Conservation (phyloP, 2,329 filamentous ascomycete species). For the Chaetomiaceae sp. region DNA sequence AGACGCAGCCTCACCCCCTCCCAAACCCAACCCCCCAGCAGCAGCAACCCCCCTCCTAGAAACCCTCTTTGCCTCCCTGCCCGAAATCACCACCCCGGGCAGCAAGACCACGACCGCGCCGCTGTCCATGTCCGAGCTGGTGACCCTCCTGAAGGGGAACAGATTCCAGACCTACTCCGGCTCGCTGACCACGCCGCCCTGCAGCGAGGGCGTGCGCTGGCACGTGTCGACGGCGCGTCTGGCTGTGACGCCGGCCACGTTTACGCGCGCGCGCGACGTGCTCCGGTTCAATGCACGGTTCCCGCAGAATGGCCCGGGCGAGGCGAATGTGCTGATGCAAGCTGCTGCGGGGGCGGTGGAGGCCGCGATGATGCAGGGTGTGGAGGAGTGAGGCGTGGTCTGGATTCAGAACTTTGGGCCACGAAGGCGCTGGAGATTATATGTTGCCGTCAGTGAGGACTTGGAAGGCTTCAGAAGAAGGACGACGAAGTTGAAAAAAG, state of each 20-base stretch:
- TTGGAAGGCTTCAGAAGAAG: too few relatives aligned
- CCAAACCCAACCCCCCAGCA: slow-evolving; percentile 21
- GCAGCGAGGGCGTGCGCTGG: slow-evolving; percentile 43
- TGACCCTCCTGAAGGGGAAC: slow-evolving; percentile 31
- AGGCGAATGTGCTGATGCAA: slow-evolving; percentile 32
- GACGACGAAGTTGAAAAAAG: too few relatives aligned
- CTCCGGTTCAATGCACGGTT: slow-evolving; percentile 44
- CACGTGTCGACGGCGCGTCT: slow-evolving; percentile 41
- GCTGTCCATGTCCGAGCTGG: slow-evolving; percentile 39
- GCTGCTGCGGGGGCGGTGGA: background rate
- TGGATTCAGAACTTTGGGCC: too few relatives aligned
- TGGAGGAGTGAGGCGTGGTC: too few relatives aligned
- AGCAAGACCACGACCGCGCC: slow-evolving; percentile 35
- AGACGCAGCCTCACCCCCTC: slow-evolving; percentile 5
- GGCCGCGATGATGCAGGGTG: too few relatives aligned
- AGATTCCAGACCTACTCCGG: slow-evolving; percentile 40
- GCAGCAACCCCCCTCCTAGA: slow-evolving; percentile 38
- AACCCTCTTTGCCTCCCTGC: slow-evolving; percentile 39
- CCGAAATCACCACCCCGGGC: slow-evolving; percentile 38
- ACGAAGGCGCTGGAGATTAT: too few relatives aligned
- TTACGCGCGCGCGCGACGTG: slow-evolving; percentile 35
- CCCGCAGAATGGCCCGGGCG: slow-evolving; percentile 38
- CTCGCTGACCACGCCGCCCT: slow-evolving; percentile 45
- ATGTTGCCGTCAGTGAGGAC: too few relatives aligned
- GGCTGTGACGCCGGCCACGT: slow-evolving; percentile 33